Evolutionary conservation across 176 grass and related monocot genomes (phyloP).

Genomic region (Triticum monococcum): DNA sequence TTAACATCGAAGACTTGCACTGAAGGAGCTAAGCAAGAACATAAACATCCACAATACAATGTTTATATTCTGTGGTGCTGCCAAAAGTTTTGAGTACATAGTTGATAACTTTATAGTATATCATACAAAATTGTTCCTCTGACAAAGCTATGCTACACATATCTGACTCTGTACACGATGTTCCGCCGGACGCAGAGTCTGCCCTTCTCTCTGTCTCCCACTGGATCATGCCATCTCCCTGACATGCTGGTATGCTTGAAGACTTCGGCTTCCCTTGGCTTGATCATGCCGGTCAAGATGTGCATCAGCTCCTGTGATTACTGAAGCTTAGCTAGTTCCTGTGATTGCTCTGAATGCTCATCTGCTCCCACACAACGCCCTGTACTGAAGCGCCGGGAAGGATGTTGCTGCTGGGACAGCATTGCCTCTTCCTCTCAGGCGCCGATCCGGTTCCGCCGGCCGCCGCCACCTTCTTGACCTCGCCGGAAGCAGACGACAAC

Average conservation of each 20-base stretch:
- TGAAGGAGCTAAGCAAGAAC: not conserved
- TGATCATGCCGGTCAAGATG: not conserved
- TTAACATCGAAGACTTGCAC: not conserved
- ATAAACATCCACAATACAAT: not conserved
- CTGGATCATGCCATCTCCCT: not conserved
- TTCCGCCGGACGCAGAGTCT: not conserved
- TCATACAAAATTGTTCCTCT: not conserved
- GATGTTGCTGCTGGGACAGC: not conserved
- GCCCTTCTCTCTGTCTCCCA: not conserved
- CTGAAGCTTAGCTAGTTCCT: not conserved
- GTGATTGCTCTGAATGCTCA: not conserved
- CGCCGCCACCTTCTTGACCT: not conserved
- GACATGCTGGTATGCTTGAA: not conserved
- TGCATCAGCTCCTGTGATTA: too few species aligned
- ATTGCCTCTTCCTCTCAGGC: not conserved
- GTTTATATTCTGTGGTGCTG: not conserved
- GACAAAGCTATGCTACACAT: not conserved
- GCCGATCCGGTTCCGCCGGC: not conserved
- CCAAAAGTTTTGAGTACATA: not conserved
- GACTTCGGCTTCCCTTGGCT: not conserved
- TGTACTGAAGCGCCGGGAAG: not conserved
- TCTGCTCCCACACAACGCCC: not conserved
- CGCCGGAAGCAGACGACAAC: not conserved
- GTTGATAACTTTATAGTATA: too few species aligned
- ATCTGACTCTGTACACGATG: not conserved